Evolutionary conservation across 805 yeast species (phyloP).

Genomic region (Peterozyma toletana): DNA sequence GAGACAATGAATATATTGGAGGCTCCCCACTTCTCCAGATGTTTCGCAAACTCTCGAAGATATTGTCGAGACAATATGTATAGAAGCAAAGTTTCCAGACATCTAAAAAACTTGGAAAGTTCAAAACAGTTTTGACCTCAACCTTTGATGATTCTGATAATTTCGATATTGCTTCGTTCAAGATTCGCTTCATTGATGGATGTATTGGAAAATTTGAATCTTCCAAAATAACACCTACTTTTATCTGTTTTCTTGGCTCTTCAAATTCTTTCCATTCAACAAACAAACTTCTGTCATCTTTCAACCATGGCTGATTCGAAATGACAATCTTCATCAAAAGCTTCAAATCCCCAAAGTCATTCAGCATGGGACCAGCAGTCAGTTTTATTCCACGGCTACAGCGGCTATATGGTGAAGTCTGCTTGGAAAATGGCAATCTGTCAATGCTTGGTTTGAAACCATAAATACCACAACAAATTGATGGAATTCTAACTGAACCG

Average conservation of each 20-base stretch:
- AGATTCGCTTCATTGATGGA: slow-evolving; percentile 44
- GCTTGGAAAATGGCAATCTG: slow-evolving; percentile 23
- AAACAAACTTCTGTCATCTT: neutral
- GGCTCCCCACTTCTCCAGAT: slow-evolving; percentile 7
- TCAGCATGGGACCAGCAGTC: slow-evolving; percentile 43
- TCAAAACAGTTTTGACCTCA: slow-evolving; percentile 29
- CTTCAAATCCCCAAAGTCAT: slow-evolving; percentile 39
- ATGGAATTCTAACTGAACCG: slow-evolving; percentile 53
- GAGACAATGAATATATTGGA: slow-evolving; percentile 5
- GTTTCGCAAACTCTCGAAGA: neutral
- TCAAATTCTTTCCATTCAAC: neutral
- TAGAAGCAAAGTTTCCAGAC: slow-evolving; percentile 1
- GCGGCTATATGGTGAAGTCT: slow-evolving; percentile 16
- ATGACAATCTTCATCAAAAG: slow-evolving; percentile 32
- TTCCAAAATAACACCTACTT: slow-evolving; percentile 43
- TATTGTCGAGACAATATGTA: neutral
- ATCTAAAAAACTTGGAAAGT: slow-evolving; percentile 1
- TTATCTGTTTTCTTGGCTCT: slow-evolving; percentile 25
- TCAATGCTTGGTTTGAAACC: slow-evolving; percentile 46
- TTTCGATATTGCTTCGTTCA: slow-evolving; percentile 21
- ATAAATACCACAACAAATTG: slow-evolving; percentile 48
- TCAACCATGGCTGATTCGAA: slow-evolving; percentile 15
- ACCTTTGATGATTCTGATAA: slow-evolving; percentile 30
- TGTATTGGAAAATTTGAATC: slow-evolving; percentile 49
- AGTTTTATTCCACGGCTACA: slow-evolving; percentile 19